These are phyloP conservation scores for Hygrophoropsis aurantiaca DNA, from an alignment of 768 basidiomycete genomes.

Conservation along the genomic window DNA sequence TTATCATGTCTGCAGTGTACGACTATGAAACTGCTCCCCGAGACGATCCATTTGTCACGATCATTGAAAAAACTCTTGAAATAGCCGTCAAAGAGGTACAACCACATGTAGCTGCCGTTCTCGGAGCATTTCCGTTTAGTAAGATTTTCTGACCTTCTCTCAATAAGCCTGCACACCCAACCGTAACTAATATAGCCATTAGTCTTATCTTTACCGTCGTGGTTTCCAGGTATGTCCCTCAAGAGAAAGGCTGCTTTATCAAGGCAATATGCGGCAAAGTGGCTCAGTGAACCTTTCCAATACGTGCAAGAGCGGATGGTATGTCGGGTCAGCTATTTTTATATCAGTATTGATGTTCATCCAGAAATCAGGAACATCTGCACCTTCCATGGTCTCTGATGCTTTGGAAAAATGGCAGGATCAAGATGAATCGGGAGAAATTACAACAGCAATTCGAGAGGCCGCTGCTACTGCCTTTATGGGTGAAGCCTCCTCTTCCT, in stretches of 20 bases:
- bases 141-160: background rate
- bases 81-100: background rate
- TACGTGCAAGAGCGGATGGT: background rate
- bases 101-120: background rate
- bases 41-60: background rate
- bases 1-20: background rate
- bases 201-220: background rate
- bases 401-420: conserved; percentile 2
- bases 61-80: background rate
- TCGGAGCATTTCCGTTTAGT: background rate
- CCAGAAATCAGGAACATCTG: background rate
- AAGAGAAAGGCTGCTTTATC: conserved; percentile 1
- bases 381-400: conserved; percentile 10
- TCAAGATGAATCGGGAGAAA: background rate
- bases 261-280: background rate
- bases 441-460: background rate
- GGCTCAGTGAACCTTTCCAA: background rate
- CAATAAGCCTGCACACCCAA: too few species aligned
- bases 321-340: background rate
- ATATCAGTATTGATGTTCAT: background rate
- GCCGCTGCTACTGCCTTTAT: conserved; percentile 4
- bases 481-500: conserved; percentile 2
- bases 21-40: background rate
- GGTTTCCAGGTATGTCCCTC: conserved; percentile 11
- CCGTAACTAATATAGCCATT: background rate